Evolutionary conservation across 345 rosid genomes (phyloP).

Genomic region (Eucalyptus caleyi): DNA sequence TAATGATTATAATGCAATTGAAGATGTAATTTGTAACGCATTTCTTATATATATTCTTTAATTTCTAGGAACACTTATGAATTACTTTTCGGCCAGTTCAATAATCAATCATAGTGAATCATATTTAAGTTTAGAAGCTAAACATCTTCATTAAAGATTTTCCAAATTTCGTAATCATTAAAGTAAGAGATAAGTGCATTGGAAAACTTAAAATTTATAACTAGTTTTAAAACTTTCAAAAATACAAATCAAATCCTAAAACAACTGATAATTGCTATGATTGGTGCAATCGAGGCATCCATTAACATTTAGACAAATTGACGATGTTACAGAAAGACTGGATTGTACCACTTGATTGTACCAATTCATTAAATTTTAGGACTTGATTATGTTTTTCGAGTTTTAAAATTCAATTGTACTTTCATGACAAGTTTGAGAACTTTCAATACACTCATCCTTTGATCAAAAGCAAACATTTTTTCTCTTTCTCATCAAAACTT

Average conservation of each 20-base stretch:
- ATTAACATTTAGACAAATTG: not conserved
- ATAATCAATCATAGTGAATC: not conserved
- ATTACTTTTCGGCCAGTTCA: not conserved
- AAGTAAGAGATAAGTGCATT: too few relatives aligned
- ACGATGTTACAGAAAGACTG: too few relatives aligned
- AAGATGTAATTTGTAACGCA: not conserved
- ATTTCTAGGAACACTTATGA: not conserved
- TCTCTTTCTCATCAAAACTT: not conserved
- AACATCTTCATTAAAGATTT: not conserved
- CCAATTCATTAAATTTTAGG: too few relatives aligned
- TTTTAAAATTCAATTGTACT: not conserved
- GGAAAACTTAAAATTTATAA: too few relatives aligned
- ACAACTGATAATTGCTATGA: accelerated
- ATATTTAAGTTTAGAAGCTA: not conserved
- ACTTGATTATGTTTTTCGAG: accelerated
- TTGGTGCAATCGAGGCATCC: too few relatives aligned
- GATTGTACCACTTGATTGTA: too few relatives aligned
- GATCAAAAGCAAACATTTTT: not conserved
- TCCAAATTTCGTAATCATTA: not conserved
- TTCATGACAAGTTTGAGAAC: too few relatives aligned
- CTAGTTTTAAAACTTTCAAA: not conserved
- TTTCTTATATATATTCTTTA: not conserved
- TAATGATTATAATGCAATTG: not conserved
- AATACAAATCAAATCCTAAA: too few relatives aligned
- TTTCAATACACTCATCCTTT: not conserved